Evolutionary conservation across 2,329 filamentous ascomycete species (phyloP).

Genomic region (Tolypocladium endophyticum): DNA sequence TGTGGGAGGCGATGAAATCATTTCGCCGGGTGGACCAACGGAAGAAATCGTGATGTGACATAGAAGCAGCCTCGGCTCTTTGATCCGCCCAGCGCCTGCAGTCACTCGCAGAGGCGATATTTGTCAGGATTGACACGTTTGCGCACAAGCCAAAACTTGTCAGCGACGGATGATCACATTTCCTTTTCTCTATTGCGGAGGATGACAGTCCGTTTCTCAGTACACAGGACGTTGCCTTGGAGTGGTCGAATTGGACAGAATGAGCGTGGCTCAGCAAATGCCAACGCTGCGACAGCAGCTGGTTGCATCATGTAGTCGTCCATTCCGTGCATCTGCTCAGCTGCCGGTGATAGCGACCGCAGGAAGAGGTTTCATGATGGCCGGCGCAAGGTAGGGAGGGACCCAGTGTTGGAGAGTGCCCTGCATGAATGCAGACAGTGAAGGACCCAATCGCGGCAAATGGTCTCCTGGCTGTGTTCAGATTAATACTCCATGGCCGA

Average conservation of each 20-base stretch:
- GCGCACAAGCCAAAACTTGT: too few relatives aligned
- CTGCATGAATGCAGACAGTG: not conserved
- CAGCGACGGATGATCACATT: too few relatives aligned
- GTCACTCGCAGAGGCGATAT: too few relatives aligned
- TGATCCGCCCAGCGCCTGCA: not conserved
- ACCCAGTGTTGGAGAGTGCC: not conserved
- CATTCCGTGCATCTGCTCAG: not conserved
- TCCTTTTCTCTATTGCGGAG: not conserved
- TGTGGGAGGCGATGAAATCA: not conserved
- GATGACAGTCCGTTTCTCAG: not conserved
- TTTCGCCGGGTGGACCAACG: not conserved
- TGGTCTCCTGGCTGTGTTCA: not conserved
- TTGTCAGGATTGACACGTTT: too few relatives aligned
- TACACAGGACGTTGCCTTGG: not conserved
- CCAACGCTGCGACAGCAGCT: not conserved
- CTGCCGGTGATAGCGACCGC: not conserved
- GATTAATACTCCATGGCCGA: too few relatives aligned
- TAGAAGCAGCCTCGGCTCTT: not conserved
- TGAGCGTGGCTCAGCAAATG: not conserved
- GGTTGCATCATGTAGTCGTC: not conserved
- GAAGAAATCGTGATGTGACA: not conserved
- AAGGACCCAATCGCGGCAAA: not conserved
- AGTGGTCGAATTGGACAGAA: not conserved
- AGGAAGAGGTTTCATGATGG: not conserved
- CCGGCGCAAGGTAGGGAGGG: not conserved